Conservation (phyloP, 148 eudicot genomes). For the Hydrangea macrophylla region DNA sequence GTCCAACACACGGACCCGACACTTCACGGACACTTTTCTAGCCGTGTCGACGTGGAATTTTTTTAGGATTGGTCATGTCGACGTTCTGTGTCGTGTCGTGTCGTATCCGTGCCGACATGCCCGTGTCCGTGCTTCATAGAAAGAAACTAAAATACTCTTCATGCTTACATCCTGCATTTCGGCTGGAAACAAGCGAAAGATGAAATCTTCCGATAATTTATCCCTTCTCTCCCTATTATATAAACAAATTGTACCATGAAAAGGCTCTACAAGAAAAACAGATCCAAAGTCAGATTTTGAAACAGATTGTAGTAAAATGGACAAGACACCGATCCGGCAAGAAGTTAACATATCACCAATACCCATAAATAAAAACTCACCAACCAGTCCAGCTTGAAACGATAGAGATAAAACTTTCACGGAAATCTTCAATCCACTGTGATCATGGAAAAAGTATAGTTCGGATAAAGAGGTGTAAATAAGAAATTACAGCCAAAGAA, state of each 20-base stretch:
- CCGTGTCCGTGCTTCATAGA: too few relatives aligned
- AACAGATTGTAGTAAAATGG: background rate
- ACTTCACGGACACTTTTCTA: too few relatives aligned
- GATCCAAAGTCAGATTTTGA: slow-evolving; percentile 13
- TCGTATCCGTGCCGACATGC: too few relatives aligned
- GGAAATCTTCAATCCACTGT: slow-evolving; percentile 93
- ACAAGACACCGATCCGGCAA: background rate
- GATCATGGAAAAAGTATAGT: slow-evolving; percentile 16
- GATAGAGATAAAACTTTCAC: slow-evolving; percentile 85
- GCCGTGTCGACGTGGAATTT: too few relatives aligned
- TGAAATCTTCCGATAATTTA: slow-evolving; percentile 91
- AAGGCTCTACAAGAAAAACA: slow-evolving; percentile 74
- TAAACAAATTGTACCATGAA: slow-evolving; percentile 90
- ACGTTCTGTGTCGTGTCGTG: too few relatives aligned
- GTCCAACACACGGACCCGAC: too few relatives aligned
- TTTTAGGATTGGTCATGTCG: too few relatives aligned
- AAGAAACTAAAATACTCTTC: background rate
- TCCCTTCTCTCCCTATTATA: slow-evolving; percentile 97
- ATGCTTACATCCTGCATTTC: slow-evolving; percentile 72
- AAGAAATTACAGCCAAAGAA: background rate
- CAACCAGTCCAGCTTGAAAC: slow-evolving; percentile 93
- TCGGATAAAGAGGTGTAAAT: background rate
- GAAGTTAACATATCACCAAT: background rate
- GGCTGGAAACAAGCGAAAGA: slow-evolving; percentile 60
- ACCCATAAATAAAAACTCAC: slow-evolving; percentile 42